Conservation (phyloP, 2,329 filamentous ascomycete species). For the Colletotrichum acutatum region DNA sequence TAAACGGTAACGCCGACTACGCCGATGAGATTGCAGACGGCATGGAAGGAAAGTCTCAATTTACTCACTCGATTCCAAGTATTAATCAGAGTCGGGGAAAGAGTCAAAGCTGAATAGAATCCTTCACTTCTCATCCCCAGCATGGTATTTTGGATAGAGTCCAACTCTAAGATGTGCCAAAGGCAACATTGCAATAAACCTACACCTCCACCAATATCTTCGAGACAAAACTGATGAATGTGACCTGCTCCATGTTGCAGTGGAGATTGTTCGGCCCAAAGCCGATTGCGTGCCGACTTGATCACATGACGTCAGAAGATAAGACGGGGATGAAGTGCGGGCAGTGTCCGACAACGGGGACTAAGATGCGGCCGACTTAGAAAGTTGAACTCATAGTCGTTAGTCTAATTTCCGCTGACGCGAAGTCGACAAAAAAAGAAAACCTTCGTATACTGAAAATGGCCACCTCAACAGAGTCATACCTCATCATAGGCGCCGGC, state of each 20-base stretch:
- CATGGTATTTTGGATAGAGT: too few relatives aligned
- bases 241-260: not conserved
- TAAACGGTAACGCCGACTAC: not conserved
- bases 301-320: conserved; percentile 29
- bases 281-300: conserved; percentile 12
- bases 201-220: not conserved
- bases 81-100: not conserved
- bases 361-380: not conserved
- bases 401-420: not conserved
- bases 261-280: not conserved
- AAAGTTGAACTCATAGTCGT: not conserved
- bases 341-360: conserved; percentile 9
- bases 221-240: not conserved
- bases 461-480: conserved; percentile 1
- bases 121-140: too few relatives aligned
- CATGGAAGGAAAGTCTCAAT: too few relatives aligned
- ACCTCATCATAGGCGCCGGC: conserved; percentile 60
- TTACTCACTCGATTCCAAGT: not conserved
- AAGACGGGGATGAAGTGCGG: conserved; percentile 18
- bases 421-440: not conserved
- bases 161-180: too few relatives aligned
- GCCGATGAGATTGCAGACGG: too few relatives aligned
- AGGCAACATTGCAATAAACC: not conserved
- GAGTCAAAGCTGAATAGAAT: too few relatives aligned
- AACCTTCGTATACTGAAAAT: not conserved